phyloP scores from a whole-genome alignment of 1,284 basidiomycete genomes.

The Tilletia caries region DNA sequence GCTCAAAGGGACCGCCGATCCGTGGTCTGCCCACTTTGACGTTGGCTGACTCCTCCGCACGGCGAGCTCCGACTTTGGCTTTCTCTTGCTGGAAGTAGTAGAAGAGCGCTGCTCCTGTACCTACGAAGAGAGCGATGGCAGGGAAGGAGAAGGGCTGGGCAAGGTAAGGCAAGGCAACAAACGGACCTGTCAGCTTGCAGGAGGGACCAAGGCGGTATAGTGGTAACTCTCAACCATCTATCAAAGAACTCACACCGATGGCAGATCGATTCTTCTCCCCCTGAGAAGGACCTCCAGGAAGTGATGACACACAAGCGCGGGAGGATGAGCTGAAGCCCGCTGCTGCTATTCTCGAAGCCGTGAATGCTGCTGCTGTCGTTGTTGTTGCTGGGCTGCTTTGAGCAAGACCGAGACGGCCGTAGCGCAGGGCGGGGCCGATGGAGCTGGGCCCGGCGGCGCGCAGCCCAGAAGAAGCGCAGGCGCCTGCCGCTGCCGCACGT shows the following conservation, averaged over 20 bases:
- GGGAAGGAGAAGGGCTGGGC: conserved; percentile 78
- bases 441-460: conserved; percentile 29
- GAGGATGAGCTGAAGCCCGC: neutral
- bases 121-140: conserved; percentile 76
- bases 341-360: neutral
- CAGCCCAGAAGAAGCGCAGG: conserved; percentile 33
- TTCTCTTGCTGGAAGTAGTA: conserved; percentile 89
- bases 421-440: conserved; percentile 41
- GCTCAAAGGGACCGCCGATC: conserved; percentile 81
- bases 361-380: conserved; percentile 14
- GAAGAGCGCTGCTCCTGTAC: conserved; percentile 76
- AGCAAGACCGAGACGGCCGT: neutral
- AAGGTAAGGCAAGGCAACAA: neutral
- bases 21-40: conserved; percentile 63
- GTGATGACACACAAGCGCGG: neutral
- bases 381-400: conserved; percentile 18
- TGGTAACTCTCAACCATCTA: neutral
- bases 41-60: conserved; percentile 31
- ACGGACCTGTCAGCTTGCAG: neutral
- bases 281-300: neutral
- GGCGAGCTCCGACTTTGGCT: conserved; percentile 38
- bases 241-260: conserved; percentile 1
- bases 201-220: neutral
- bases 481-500: neutral
- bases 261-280: conserved; percentile 1